Evolutionary conservation across 441 rosid genomes (phyloP).

Genomic region (Brassica balearica): DNA sequence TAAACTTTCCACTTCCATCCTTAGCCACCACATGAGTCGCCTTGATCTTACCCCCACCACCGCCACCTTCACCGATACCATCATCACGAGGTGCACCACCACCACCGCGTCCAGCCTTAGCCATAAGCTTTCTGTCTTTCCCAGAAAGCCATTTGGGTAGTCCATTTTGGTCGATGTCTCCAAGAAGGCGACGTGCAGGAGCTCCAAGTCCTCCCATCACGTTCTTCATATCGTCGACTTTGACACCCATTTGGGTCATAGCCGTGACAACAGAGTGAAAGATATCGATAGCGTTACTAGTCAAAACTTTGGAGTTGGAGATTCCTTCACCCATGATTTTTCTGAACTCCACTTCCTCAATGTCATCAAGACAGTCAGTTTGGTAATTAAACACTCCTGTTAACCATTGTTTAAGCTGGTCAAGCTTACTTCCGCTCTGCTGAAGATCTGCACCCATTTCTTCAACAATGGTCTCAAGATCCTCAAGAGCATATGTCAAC

Average conservation of each 20-base stretch:
- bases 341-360: background rate
- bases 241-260: background rate
- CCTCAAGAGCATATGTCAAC: background rate
- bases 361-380: background rate
- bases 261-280: background rate
- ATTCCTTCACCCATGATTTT: slow-evolving; percentile 2
- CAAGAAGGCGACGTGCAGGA: slow-evolving; percentile 2
- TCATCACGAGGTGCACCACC: background rate
- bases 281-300: background rate
- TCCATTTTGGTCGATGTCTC: background rate
- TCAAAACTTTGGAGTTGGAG: background rate
- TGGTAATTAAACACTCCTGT: slow-evolving; percentile 2
- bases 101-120: background rate
- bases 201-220: background rate
- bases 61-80: slow-evolving; percentile 1
- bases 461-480: slow-evolving; percentile 2
- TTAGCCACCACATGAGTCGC: slow-evolving; percentile 8
- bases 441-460: background rate
- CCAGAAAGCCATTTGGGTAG: background rate
- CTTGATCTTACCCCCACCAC: slow-evolving; percentile 4
- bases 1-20: slow-evolving; percentile 6
- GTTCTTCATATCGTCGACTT: background rate
- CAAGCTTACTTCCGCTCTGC: background rate
- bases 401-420: slow-evolving; percentile 2
- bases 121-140: background rate